Conservation (phyloP, 306 rosid genomes). For the Hylodesmum podocarpum region DNA sequence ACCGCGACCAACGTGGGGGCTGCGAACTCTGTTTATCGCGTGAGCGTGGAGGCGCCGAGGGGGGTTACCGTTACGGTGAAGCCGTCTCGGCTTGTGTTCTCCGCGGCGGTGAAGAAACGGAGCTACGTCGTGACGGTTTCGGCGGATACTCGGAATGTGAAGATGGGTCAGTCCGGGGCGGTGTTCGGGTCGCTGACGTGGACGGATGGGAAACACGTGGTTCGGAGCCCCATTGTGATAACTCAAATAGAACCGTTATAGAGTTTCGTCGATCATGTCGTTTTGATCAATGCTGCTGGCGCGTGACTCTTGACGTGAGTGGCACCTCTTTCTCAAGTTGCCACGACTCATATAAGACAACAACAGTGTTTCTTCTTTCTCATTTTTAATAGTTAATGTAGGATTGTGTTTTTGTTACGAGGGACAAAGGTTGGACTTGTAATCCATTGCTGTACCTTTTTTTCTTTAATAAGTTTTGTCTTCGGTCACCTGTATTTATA, state of each 20-base stretch:
- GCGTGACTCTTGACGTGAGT: background rate
- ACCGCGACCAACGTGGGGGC: conserved; percentile 75
- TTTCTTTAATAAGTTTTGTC: background rate
- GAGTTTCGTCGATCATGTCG: conserved; percentile 39
- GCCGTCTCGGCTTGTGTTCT: conserved; percentile 65
- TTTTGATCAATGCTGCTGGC: conserved; percentile 44
- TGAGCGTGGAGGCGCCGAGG: conserved; percentile 44
- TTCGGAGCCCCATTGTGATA: conserved; percentile 84
- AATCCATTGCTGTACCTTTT: background rate
- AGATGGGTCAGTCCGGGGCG: conserved; percentile 65
- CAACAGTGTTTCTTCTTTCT: background rate
- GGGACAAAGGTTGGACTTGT: background rate
- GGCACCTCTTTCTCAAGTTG: background rate
- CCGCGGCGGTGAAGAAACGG: conserved; percentile 55
- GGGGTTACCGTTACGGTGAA: conserved; percentile 71
- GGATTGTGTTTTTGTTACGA: conserved; percentile 1
- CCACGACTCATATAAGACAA: conserved; percentile 16
- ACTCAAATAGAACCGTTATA: conserved; percentile 67
- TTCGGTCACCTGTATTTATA: conserved; percentile 13
- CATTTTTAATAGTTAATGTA: background rate
- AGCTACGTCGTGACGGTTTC: conserved; percentile 62
- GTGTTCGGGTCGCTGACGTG: conserved; percentile 78
- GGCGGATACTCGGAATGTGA: conserved; percentile 47
- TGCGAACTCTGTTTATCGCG: conserved; percentile 51
- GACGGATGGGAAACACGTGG: conserved; percentile 81